phyloP scores from a whole-genome alignment of 768 basidiomycete species.

The Psilocybe tampanensis region DNA sequence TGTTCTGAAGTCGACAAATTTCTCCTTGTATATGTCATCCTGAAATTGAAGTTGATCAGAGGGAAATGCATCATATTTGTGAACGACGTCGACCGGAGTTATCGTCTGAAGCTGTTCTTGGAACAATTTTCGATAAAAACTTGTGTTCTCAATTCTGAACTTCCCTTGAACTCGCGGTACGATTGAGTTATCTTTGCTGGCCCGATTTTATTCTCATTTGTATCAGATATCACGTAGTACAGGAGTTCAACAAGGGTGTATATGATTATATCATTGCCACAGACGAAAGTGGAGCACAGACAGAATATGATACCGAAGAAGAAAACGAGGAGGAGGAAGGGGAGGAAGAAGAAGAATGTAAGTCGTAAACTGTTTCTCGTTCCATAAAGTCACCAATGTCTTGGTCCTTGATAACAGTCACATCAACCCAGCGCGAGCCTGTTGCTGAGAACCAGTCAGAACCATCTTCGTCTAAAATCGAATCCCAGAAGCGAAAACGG shows the following conservation, averaged over 20 bases:
- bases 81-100: constrained; percentile 92
- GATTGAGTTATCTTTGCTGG: neutral
- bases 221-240: constrained; percentile 88
- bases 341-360: constrained; percentile 41
- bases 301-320: constrained; percentile 44
- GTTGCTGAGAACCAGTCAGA: constrained; percentile 18
- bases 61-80: constrained; percentile 98
- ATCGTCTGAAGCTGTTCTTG: constrained; percentile 95
- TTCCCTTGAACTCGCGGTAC: constrained; percentile 91
- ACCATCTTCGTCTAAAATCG: constrained; percentile 18
- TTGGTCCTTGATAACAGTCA: constrained; percentile 40
- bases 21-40: constrained; percentile 91
- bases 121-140: constrained; percentile 97
- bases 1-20: constrained; percentile 98
- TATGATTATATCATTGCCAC: constrained; percentile 99
- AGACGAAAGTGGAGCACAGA: constrained; percentile 74
- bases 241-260: constrained; percentile 98
- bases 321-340: constrained; percentile 40
- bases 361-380: neutral
- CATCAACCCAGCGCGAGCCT: constrained; percentile 53
- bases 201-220: neutral
- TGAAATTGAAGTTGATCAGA: constrained; percentile 93
- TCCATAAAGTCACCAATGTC: neutral
- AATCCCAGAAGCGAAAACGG: constrained; percentile 61
- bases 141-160: constrained; percentile 94